Base-by-base conservation (phyloP, 768 basidiomycete species). In the Pulveroboletus sp. region DNA sequence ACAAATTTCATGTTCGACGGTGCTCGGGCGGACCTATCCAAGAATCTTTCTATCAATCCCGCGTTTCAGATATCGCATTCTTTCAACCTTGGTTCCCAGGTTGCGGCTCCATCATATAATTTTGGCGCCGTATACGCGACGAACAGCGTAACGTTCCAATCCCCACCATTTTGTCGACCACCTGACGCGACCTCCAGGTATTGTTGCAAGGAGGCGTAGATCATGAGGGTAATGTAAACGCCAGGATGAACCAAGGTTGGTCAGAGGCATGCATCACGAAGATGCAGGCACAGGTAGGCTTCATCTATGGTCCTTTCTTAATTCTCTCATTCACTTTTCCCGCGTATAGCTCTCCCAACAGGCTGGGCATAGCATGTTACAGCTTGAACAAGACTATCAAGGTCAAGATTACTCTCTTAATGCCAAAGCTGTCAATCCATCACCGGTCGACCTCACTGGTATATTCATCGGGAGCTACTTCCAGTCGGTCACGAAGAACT, bases 1-100 rank as follows among this genome's bases (percentile, higher is more conserved):
- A 88, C 86, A 38, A 96, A 95, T 75, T 95, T 87, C 73, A 83
- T 93, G 64, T 98, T 98, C 68, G 96, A 99, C 75, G 96, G 96
- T 57, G 96, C 89, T 23, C 80, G 94, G 59, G 96, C 95, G 27
- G 96, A 99, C 75, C 76, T 98, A 60, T 87, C 90, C 41, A 99
- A 98, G 74, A 86, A 81, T 59, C 76, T 98, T 59, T 95, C 93
- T 24, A 78, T 87, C 68, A 90, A 83, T 68, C 96, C 96, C n/a
- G 82, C 89, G 43, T 98, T 98, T 81, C 95, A 98, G 76, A 88
- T 97, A 60, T 94, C 93, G 53, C 96, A 99, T 69, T 89, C 93
- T 20, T 97, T 99, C 73, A 78, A 85, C 51, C 75, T 97, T 49
- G 96, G 92, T 17, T 92, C 91, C 17, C 86, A 89, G 68, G 81